These are phyloP conservation scores for Lomentospora prolificans DNA, from an alignment of 2,329 filamentous ascomycete genomes.

Conservation along the genomic window DNA sequence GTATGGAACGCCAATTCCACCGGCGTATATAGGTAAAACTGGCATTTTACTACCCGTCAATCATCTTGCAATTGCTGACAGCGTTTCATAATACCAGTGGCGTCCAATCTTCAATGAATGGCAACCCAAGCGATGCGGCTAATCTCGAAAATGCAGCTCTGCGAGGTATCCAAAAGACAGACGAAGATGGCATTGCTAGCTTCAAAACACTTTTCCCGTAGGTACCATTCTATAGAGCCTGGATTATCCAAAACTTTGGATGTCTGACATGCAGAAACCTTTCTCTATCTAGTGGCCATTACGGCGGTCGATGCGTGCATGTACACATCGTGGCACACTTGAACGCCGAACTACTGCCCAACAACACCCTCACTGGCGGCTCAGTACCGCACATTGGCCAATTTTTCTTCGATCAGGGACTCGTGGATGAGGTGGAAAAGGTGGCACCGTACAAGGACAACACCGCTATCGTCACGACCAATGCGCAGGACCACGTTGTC, in stretches of 20 bases:
- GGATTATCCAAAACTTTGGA: not conserved
- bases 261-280: not conserved
- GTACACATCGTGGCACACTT: constrained; percentile 27
- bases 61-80: not conserved
- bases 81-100: not conserved
- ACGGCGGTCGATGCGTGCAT: constrained; percentile 28
- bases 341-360: constrained; percentile 27
- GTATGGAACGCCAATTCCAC: constrained; percentile 36
- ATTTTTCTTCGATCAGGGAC: constrained; percentile 48
- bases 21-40: constrained; percentile 25
- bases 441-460: constrained; percentile 34
- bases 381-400: constrained; percentile 50
- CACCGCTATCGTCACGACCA: constrained; percentile 33
- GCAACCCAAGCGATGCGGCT: constrained; percentile 13
- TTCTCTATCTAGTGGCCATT: constrained; percentile 22
- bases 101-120: not conserved
- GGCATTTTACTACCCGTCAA: not conserved
- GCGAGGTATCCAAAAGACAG: constrained; percentile 29
- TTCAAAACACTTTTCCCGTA: constrained; percentile 31
- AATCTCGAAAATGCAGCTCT: constrained; percentile 26
- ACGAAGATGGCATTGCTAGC: constrained; percentile 27
- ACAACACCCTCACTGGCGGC: constrained; percentile 40
- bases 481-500: constrained; percentile 41
- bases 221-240: not conserved
- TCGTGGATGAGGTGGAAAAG: constrained; percentile 37